Evolutionary conservation across 2,329 filamentous ascomycete genomes (phyloP), one percentile per base, ranked within the genome.

Genomic region (Aspergillus calidoustus): DNA sequence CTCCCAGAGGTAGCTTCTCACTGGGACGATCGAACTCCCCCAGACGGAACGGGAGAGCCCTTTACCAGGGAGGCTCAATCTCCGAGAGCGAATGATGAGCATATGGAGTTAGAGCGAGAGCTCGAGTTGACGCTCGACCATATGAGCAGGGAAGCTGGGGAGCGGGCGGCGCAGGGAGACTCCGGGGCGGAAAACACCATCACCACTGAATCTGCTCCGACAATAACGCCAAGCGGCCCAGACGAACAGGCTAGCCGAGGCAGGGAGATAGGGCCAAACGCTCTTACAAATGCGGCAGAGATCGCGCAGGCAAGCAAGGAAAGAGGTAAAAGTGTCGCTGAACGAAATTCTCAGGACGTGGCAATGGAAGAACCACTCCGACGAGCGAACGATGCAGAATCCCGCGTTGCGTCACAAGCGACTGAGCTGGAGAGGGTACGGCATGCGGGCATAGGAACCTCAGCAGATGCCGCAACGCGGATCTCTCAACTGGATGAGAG

Each of bases 1-100:
- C 44, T 47, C 44, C n/a, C 44, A 19, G 44, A 47, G 44, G 44
- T n/a, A 47, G 44, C 44, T 47, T 47, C 44, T 47, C n/a, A 47
- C 22, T 47, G 7, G 44, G 44, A 47, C n/a, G 44, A 47, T 47
- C n/a, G 4, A 47, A n/a, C 44, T 25, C 44, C 22, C 44, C 19
- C 19, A n/a, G 44, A 47, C 7, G 44, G 44, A 47, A 23, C 19
- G 44, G 19, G n/a, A 47, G 44, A 47, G 44, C 44, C 44, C n/a
- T 47, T n/a, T 23, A 23, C 44, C 44, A n/a, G 44, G 44, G 44
- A 47, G 44, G 44, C 44, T 47, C n/a, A 23, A 47, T 9, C 19
- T n/a, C 44, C 44, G n/a, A 47, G 13, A 19, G 44, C n/a, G 44
- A 47, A 47, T n/a, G 25, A 47, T n/a, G 7, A 47, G 44, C 44